Base-by-base conservation (phyloP, 805 yeast genomes). In the Blastobotrys muscicola region DNA sequence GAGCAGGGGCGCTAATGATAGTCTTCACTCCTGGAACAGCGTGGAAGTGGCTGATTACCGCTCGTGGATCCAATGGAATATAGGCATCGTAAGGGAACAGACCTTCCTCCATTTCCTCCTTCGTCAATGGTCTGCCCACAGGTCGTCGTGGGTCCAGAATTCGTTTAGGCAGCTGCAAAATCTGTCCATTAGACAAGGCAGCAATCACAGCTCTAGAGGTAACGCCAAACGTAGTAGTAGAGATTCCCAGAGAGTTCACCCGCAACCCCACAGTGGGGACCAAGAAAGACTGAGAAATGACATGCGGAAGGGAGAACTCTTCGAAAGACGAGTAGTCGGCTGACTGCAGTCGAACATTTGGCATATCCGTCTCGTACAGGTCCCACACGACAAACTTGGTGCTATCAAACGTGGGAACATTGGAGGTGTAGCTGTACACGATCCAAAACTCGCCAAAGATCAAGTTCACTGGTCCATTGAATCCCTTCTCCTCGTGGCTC, bases 401-500 rank as follows among this genome's bases (percentile, higher is more conserved):
- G 29, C 74, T 74, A 2, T 76, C 70, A n/a, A 54, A 47, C 14
- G 68, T 58, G 8, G 80, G 80, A 12, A 48, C 51, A 3, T 37
- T 44, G 44, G 79, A 71, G 55, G 71, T 75, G 53, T 76, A 80
- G 0, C 89, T 67, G 56, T 83, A 81, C 8, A 85, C 70, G 12
- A 86, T 66, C 84, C 92, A 90, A 62, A 89, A 78, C 57, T 90
- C 97, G 39, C 86, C 92, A 60, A 78, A 73, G 1, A 78, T 68
- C 23, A 85, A 53, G 15, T 71, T 64, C 3, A 36, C 31, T 3
- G 8, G 20, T 3, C n/a, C 29, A 15, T 35, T 35, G 26, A 85
- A 58, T 8, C 67, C 70, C 3, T 62, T 57, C 15, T 60, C 64
- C 26, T 64, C 68, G 44, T 73, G 76, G 4, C 57, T 56, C 2